phyloP scores from a whole-genome alignment of 176 grass and related monocot species.

The Dactylis glomerata region DNA sequence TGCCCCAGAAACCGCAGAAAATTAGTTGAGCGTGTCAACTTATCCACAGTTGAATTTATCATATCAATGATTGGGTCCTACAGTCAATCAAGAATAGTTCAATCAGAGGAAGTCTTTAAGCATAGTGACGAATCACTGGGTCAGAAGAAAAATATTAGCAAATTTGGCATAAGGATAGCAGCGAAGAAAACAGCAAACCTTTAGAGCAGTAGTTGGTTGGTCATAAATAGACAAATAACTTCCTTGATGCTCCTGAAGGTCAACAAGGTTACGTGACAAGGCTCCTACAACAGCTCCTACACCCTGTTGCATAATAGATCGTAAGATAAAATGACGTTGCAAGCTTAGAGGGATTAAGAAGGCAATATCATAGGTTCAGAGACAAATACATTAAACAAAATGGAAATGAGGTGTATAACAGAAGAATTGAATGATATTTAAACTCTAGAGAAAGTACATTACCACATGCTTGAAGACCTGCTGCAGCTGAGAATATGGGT shows the following conservation, averaged over 20 bases:
- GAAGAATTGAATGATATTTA: not conserved
- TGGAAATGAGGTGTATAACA: not conserved
- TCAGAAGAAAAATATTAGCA: conserved; percentile 19
- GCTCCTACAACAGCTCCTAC: conserved; percentile 87
- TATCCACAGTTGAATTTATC: conserved; percentile 72
- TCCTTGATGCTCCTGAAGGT: conserved; percentile 76
- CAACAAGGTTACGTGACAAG: conserved; percentile 77
- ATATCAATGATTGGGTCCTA: conserved; percentile 84
- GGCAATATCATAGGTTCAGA: not conserved
- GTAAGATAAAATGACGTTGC: conserved; percentile 20
- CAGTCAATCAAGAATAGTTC: conserved; percentile 25
- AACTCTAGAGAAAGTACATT: conserved; percentile 35
- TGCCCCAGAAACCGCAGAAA: conserved; percentile 92
- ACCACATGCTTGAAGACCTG: conserved; percentile 99
- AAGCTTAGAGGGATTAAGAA: not conserved
- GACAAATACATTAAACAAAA: not conserved
- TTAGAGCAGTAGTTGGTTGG: conserved; percentile 68
- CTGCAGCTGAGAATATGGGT: conserved; percentile 97
- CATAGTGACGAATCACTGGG: not conserved
- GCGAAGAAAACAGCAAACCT: conserved; percentile 44
- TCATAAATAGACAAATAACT: conserved; percentile 94
- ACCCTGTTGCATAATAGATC: conserved; percentile 53
- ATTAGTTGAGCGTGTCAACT: conserved; percentile 69
- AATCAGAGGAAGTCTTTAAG: conserved; percentile 24
- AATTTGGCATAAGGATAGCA: not conserved